phyloP scores from a whole-genome alignment of 2,329 filamentous ascomycete genomes.

The Neofusicoccum cordaticola region DNA sequence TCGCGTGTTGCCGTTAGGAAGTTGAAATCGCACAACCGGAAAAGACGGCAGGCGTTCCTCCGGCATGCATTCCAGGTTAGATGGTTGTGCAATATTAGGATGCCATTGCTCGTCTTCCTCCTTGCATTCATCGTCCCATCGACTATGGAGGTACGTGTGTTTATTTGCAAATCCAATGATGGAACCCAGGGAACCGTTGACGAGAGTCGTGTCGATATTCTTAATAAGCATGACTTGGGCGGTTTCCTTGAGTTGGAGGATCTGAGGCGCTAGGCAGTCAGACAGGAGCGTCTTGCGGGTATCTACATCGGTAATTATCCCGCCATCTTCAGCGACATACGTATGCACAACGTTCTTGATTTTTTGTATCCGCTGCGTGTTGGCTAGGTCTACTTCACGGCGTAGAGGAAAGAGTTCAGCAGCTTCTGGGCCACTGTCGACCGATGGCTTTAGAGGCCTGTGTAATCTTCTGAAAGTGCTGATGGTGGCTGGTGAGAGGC shows the following conservation, averaged over 20 bases:
- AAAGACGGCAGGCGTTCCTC: conserved; percentile 21
- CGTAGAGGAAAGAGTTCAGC: background rate
- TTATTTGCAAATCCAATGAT: conserved; percentile 32
- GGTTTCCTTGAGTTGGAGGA: background rate
- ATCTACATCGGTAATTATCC: background rate
- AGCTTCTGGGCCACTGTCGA: background rate
- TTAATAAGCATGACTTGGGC: conserved; percentile 12
- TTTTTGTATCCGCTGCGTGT: background rate
- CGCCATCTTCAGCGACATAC: background rate
- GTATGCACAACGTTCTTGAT: background rate
- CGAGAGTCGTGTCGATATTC: conserved; percentile 27
- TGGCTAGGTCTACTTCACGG: background rate
- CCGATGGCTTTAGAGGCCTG: background rate
- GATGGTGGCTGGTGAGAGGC: background rate
- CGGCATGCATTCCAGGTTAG: background rate
- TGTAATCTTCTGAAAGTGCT: background rate
- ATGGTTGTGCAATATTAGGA: background rate
- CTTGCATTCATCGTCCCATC: background rate
- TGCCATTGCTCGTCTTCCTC: background rate
- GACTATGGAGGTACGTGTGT: background rate
- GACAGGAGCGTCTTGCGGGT: background rate
- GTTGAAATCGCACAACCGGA: background rate
- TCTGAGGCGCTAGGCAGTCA: background rate
- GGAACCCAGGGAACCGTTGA: conserved; percentile 35
- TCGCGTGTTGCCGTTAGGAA: background rate